Evolutionary conservation across 1,284 basidiomycete genomes (phyloP), one percentile per base, ranked within the genome.

Genomic region (Ceratobasidium sp.): DNA sequence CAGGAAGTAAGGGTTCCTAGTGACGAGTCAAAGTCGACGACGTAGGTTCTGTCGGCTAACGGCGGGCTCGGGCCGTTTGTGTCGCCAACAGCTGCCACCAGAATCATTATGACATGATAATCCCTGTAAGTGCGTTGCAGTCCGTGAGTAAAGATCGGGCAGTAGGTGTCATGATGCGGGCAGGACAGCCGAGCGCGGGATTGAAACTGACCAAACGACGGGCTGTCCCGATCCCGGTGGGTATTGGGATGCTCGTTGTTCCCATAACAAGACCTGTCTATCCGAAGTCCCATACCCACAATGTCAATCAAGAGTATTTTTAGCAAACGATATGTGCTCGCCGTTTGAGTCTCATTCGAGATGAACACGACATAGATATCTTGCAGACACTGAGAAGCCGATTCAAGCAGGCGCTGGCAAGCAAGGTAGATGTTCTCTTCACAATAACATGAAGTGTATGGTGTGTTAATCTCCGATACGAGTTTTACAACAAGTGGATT

Each of bases 351-450:
- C 22, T 12, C 15, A 47, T 64, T 64, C n/a, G 58, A 64, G 47
- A 64, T 49, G 29, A 64, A 64, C 3, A 64, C 58, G 27, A 43
- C 47, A 32, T 35, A 64, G 32, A 64, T 43, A 50, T 35, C 34
- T 52, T 52, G 29, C 13, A 64, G 22, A 45, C 20, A 22, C 34
- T 35, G 10, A 2, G 45, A 17, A 10, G 45, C 58, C 20, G 20
- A 31, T 5, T 8, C 20, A 3, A 52, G 6, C n/a, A 64, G 43
- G 12, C 3, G 35, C 29, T 64, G 58, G 29, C 45, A 49, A 27
- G 58, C 58, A 17, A 64, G 45, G 34, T 64, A 64, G 31, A 64
- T 52, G 20, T 64, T 64, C 22, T 64, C 58, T 64, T 64, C 58
- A 32, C 58, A 64, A 22, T 64, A 64, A 17, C 58, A 64, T 5